Conservation (phyloP, 768 basidiomycete genomes). For the Guyanaporus albipodus region DNA sequence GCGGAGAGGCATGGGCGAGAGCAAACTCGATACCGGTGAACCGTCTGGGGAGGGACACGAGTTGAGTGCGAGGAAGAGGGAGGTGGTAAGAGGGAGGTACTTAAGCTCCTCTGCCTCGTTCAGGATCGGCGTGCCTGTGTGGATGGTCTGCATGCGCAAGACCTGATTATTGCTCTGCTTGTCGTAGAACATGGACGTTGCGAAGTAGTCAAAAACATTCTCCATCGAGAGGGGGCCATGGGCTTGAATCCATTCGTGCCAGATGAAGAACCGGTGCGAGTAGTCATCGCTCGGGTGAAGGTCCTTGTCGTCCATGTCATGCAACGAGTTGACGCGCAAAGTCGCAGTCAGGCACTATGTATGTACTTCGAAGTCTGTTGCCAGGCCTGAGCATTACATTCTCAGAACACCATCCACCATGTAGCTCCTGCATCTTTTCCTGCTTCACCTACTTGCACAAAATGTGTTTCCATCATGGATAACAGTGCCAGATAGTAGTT, state of each 20-base stretch:
- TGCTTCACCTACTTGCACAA: too few relatives aligned
- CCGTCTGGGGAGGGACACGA: conserved; percentile 50
- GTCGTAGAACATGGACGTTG: conserved; percentile 90
- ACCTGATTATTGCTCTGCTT: conserved; percentile 92
- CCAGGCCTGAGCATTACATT: too few relatives aligned
- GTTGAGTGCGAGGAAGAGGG: conserved; percentile 4
- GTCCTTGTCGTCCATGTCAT: conserved; percentile 50
- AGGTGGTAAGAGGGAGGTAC: conserved; percentile 26
- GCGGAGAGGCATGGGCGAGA: conserved; percentile 74
- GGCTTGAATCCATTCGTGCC: conserved; percentile 89
- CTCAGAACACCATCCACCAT: too few relatives aligned
- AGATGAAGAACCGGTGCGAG: conserved; percentile 80
- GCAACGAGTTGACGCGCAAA: too few relatives aligned
- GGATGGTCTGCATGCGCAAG: conserved; percentile 90
- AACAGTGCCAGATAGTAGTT: too few relatives aligned
- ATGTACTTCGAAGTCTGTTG: too few relatives aligned
- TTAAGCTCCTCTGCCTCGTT: conserved; percentile 86
- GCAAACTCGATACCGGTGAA: conserved; percentile 88
- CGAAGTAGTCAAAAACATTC: conserved; percentile 88
- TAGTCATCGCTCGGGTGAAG: conserved; percentile 81
- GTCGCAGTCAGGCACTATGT: too few relatives aligned
- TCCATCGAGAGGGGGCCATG: conserved; percentile 72
- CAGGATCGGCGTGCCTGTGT: conserved; percentile 68
- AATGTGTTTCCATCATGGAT: too few relatives aligned
- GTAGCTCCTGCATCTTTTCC: too few relatives aligned